phyloP scores from a whole-genome alignment of 1,284 basidiomycete genomes.

The Boletus smithii region DNA sequence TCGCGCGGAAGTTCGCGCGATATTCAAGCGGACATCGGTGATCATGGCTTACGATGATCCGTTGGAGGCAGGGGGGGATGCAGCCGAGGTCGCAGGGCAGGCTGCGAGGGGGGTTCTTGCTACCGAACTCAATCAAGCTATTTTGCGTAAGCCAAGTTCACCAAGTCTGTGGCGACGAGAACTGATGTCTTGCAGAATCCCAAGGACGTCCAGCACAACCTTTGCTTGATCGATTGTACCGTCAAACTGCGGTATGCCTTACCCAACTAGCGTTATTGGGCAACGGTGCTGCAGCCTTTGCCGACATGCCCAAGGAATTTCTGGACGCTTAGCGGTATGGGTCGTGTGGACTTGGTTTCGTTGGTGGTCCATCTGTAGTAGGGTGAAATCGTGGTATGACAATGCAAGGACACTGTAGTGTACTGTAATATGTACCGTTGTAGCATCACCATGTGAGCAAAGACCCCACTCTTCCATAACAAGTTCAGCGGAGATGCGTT shows the following conservation, averaged over 20 bases:
- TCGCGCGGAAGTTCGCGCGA: constrained; percentile 57
- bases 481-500: too few relatives aligned
- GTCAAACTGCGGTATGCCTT: constrained; percentile 65
- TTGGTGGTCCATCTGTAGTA: neutral
- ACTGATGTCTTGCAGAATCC: constrained; percentile 51
- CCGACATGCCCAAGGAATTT: constrained; percentile 72
- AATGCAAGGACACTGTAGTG: constrained; percentile 17
- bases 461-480: constrained; percentile 13
- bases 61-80: constrained; percentile 55
- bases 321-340: constrained; percentile 39
- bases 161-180: neutral
- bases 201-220: constrained; percentile 70
- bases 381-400: constrained; percentile 2
- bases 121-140: constrained; percentile 75
- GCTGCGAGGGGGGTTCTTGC: constrained; percentile 64
- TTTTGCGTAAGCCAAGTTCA: constrained; percentile 57
- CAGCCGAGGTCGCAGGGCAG: constrained; percentile 63
- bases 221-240: constrained; percentile 69
- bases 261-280: constrained; percentile 66
- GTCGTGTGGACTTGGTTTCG: neutral
- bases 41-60: constrained; percentile 79
- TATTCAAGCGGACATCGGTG: constrained; percentile 70
- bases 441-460: constrained; percentile 13
- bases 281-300: constrained; percentile 73
- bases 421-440: constrained; percentile 15